These are phyloP conservation scores for Tripterygium wilfordii DNA, from an alignment of 177 flowering plant species.

Conservation along the genomic window DNA sequence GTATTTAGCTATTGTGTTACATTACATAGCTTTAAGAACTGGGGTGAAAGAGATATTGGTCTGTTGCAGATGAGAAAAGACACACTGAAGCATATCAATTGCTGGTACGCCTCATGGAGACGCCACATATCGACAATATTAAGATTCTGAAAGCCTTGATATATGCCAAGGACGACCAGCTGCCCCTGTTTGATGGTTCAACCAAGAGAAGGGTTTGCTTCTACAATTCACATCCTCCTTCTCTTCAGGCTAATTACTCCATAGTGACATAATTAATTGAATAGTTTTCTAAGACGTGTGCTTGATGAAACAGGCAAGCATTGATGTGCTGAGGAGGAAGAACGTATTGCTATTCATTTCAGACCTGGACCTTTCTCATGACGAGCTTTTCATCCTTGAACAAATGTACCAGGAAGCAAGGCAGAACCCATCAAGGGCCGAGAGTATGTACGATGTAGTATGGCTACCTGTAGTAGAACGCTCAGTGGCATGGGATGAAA, in stretches of 20 bases:
- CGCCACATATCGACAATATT: constrained; percentile 33
- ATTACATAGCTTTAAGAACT: not conserved
- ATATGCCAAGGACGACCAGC: constrained; percentile 29
- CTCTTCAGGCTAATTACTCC: too few relatives aligned
- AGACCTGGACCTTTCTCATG: constrained; percentile 31
- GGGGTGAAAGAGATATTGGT: not conserved
- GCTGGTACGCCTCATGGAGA: constrained; percentile 31
- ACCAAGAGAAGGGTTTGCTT: constrained; percentile 27
- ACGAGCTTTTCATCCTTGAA: constrained; percentile 32
- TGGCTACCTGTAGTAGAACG: constrained; percentile 44
- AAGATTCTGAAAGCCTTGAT: constrained; percentile 35
- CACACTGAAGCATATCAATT: constrained; percentile 30
- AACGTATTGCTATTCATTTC: constrained; percentile 38
- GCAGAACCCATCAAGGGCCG: constrained; percentile 18
- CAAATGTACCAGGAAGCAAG: constrained; percentile 35
- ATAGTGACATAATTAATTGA: too few relatives aligned
- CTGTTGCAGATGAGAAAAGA: constrained; percentile 36
- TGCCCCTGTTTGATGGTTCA: constrained; percentile 33
- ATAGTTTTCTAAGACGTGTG: too few relatives aligned
- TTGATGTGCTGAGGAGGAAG: constrained; percentile 34
- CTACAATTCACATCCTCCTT: not conserved
- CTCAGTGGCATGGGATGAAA: constrained; percentile 23
- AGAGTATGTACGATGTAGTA: constrained; percentile 40
- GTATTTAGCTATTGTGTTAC: too few relatives aligned
- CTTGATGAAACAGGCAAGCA: constrained; percentile 27